phyloP scores from a whole-genome alignment of 1,284 basidiomycete genomes.

The Agroathelia rolfsii region DNA sequence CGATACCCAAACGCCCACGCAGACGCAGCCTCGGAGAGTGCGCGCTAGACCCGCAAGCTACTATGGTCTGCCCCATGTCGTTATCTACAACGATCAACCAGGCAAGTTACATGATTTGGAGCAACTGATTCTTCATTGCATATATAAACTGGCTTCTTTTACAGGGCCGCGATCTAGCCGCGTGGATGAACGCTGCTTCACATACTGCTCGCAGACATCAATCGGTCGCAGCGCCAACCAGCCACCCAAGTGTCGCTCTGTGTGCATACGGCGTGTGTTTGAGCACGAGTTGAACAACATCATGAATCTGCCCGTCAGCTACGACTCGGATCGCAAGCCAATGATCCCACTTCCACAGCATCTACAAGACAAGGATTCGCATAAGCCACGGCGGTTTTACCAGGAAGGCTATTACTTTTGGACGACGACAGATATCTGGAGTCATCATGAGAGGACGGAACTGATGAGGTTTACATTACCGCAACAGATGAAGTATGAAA shows the following conservation, averaged over 20 bases:
- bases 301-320: conserved; percentile 24
- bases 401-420: conserved; percentile 69
- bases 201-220: conserved; percentile 58
- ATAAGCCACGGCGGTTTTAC: conserved; percentile 39
- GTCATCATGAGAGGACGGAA: conserved; percentile 43
- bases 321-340: conserved; percentile 8
- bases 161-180: conserved; percentile 46
- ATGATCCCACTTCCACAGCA: neutral
- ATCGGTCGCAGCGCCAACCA: conserved; percentile 43
- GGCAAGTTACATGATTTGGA: conserved; percentile 6
- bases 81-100: no score
- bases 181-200: conserved; percentile 65
- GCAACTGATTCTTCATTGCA: no score
- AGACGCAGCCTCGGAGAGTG: no score
- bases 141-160: conserved; percentile 2
- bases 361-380: conserved; percentile 19
- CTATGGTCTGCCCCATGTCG: no score
- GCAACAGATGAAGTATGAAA: conserved; percentile 33
- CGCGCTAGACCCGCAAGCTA: no score
- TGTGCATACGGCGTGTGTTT: conserved; percentile 67
- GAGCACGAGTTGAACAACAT: conserved; percentile 59
- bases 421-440: conserved; percentile 44
- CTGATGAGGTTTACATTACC: conserved; percentile 49
- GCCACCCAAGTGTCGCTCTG: conserved; percentile 52
- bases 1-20: no score